Conservation (phyloP, 352 stramenopile genomes). For the Phytophthora sp. region DNA sequence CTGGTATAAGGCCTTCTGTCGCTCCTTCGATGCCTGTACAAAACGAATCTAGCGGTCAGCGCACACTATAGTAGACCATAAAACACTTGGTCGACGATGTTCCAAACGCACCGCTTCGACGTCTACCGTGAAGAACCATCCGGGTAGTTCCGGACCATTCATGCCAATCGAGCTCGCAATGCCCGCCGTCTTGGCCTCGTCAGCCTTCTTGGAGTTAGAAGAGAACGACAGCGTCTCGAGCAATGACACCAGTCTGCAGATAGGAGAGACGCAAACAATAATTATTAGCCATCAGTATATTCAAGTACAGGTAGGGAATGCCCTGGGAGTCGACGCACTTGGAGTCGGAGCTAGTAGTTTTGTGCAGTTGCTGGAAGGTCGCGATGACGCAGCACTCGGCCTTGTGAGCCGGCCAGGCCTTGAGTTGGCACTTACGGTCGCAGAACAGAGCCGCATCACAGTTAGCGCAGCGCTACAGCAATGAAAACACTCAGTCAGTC, state of each 20-base stretch:
- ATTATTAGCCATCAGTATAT: neutral
- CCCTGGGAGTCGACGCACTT: constrained; percentile 29
- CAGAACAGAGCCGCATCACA: constrained; percentile 76
- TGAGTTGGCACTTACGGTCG: constrained; percentile 62
- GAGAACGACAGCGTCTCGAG: constrained; percentile 53
- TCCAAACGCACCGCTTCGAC: constrained; percentile 51
- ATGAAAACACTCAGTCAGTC: neutral
- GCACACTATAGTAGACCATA: neutral
- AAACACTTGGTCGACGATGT: too few species aligned
- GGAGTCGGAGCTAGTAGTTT: constrained; percentile 13
- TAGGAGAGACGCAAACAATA: too few species aligned
- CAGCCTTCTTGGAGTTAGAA: constrained; percentile 39
- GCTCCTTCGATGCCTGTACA: constrained; percentile 48
- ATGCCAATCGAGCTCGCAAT: constrained; percentile 67
- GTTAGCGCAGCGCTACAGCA: constrained; percentile 55
- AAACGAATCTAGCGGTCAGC: neutral
- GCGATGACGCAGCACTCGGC: constrained; percentile 63
- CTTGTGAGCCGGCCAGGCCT: constrained; percentile 66
- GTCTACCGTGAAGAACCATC: constrained; percentile 73
- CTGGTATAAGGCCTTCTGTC: constrained; percentile 56
- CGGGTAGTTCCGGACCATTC: constrained; percentile 43
- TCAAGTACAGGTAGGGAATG: neutral
- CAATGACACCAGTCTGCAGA: constrained; percentile 43
- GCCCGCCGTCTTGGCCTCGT: constrained; percentile 46
- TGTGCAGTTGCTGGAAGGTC: constrained; percentile 46